Percentiles rank a stretch among this genome's conserved stretches.
These are phyloP conservation scores for Cladophialophora psammophila DNA, from an alignment of 2,329 filamentous ascomycete species.

Conservation along the genomic window DNA sequence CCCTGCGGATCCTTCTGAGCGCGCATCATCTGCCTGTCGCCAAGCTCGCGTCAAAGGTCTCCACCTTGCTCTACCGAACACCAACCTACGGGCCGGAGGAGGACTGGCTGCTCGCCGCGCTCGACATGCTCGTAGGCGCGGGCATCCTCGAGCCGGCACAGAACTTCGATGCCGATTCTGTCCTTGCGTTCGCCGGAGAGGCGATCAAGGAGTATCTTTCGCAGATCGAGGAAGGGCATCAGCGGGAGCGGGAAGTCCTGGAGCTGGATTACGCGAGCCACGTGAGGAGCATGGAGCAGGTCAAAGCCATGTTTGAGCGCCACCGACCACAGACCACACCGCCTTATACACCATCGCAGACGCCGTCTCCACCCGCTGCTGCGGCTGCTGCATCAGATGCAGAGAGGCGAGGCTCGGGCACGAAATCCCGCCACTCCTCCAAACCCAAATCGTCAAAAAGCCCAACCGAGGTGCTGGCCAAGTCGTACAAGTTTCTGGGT, in stretches of 20 bases:
- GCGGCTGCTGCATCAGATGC: not conserved
- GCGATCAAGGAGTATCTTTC: conserved; percentile 25
- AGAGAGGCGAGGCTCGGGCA: not conserved
- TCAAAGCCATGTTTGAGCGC: conserved; percentile 29
- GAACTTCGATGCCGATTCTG: conserved; percentile 22
- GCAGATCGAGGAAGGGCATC: conserved; percentile 4
- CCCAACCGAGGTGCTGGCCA: not conserved
- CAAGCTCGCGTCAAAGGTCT: conserved; percentile 24
- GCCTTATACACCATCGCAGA: not conserved
- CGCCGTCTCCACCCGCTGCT: not conserved
- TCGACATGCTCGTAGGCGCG: conserved; percentile 21
- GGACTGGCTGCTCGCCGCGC: conserved; percentile 35
- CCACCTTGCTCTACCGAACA: conserved; percentile 23
- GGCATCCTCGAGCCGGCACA: conserved; percentile 24
- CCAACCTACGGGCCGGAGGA: conserved; percentile 34
- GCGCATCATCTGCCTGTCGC: conserved; percentile 12
- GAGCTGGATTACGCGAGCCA: conserved; percentile 31
- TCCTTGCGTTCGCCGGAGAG: conserved; percentile 28
- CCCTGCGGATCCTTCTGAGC: conserved; percentile 24
- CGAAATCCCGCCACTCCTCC: conserved; percentile 7
- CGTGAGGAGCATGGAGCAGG: conserved; percentile 21
- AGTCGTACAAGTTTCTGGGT: conserved; percentile 23
- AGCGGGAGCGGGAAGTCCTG: conserved; percentile 17
- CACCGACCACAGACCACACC: conserved; percentile 8
- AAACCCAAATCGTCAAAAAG: not conserved